Conservation (phyloP, 2,329 filamentous ascomycete species). For the Aureobasidium sp. region DNA sequence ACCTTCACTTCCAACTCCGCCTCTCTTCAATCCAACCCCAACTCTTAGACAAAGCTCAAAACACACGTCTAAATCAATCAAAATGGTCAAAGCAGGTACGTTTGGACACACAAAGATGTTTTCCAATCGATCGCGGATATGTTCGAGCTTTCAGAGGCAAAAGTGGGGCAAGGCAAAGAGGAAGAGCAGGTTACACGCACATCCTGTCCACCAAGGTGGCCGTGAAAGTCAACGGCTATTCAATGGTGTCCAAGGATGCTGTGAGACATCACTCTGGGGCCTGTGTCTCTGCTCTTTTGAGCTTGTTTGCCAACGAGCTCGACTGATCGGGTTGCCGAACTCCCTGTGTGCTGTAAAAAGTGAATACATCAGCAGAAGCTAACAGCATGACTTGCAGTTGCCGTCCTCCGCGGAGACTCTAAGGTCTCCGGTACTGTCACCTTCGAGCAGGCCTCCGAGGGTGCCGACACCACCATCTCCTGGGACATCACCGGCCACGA, state of each 20-base stretch:
- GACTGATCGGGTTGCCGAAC: background rate
- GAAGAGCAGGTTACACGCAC: slow-evolving; percentile 29
- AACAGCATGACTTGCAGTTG: slow-evolving; percentile 53
- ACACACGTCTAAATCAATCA: slow-evolving; percentile 48
- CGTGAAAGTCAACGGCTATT: slow-evolving; percentile 2
- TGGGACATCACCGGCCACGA: slow-evolving; percentile 93
- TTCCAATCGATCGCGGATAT: background rate
- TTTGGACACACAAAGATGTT: slow-evolving; percentile 23
- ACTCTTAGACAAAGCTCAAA: background rate
- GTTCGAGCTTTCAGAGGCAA: background rate
- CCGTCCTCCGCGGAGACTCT: slow-evolving; percentile 95
- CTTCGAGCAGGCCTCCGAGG: slow-evolving; percentile 89
- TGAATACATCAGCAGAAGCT: background rate
- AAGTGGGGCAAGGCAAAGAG: slow-evolving; percentile 30
- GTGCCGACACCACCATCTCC: slow-evolving; percentile 72
- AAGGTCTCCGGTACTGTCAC: slow-evolving; percentile 88
- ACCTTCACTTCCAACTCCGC: background rate
- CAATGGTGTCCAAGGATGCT: background rate
- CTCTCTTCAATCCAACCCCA: slow-evolving; percentile 1
- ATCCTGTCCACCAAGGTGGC: slow-evolving; percentile 22
- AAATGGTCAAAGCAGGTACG: slow-evolving; percentile 98
- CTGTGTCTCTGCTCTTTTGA: background rate
- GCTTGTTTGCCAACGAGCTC: background rate
- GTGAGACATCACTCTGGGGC: background rate
- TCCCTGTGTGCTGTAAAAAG: background rate